These are phyloP conservation scores for Erigeron philadelphicus DNA, from an alignment of 140 eudicot genomes.

Conservation along the genomic window DNA sequence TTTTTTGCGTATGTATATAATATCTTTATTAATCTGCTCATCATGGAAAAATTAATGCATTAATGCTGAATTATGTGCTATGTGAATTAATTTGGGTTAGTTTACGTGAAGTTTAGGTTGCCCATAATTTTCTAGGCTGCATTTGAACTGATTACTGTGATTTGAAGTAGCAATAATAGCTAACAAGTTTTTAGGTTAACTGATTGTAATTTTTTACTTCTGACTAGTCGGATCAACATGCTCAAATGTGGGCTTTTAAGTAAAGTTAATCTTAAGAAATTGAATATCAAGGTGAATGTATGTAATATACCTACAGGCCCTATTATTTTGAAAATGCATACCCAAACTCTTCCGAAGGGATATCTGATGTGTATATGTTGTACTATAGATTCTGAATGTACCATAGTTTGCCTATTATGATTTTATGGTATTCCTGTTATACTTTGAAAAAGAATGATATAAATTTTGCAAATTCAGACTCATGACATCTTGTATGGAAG, in stretches of 20 bases:
- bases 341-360: not conserved
- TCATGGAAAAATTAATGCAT: not conserved
- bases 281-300: not conserved
- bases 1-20: constrained; percentile 1
- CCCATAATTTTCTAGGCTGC: not conserved
- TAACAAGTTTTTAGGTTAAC: not conserved
- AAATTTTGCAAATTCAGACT: constrained; percentile 50
- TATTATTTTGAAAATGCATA: not conserved
- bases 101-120: not conserved
- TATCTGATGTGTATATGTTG: not conserved
- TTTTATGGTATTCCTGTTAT: constrained; percentile 7
- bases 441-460: not conserved
- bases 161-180: not conserved
- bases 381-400: not conserved
- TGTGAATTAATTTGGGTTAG: not conserved
- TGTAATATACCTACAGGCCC: not conserved
- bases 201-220: not conserved
- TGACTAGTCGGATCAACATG: not conserved
- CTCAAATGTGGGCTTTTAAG: not conserved
- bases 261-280: not conserved
- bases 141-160: not conserved
- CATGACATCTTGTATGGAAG: constrained; percentile 46
- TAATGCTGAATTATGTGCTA: constrained; percentile 11
- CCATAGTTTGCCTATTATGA: not conserved
- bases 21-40: not conserved